Percentiles rank a stretch among this genome's conserved stretches.
Conservation (phyloP, 176 grass and related monocot species). For the Carex pumila region DNA sequence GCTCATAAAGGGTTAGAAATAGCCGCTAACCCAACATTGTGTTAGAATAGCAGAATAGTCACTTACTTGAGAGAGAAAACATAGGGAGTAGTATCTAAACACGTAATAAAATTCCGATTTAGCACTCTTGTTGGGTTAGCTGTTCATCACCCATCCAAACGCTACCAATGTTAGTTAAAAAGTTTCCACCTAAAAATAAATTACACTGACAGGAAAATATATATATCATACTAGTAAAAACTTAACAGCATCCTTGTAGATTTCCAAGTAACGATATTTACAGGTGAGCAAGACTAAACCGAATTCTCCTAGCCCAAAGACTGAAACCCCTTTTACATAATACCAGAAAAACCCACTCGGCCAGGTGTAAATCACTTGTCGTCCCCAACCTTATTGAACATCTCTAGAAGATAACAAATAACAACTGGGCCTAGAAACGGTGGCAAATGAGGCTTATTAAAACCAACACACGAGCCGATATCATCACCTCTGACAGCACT, state of each 20-base stretch:
- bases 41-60: too few relatives aligned
- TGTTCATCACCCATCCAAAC: too few relatives aligned
- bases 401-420: constrained; percentile 41
- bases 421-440: constrained; percentile 54
- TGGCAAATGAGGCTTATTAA: constrained; percentile 47
- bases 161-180: not conserved
- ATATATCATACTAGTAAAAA: not conserved
- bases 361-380: constrained; percentile 30
- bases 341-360: not conserved
- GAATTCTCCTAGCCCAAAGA: not conserved
- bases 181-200: not conserved
- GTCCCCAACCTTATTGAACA: constrained; percentile 37
- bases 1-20: too few relatives aligned
- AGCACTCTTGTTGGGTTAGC: too few relatives aligned
- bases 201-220: not conserved
- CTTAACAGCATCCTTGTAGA: not conserved
- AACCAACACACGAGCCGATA: constrained; percentile 38
- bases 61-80: too few relatives aligned
- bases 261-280: not conserved
- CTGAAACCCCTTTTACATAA: not conserved
- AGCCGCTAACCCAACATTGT: too few relatives aligned
- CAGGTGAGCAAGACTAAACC: not conserved
- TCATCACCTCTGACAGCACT: constrained; percentile 28
- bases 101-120: too few relatives aligned
- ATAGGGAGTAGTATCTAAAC: too few relatives aligned